Conservation (phyloP, 2,329 filamentous ascomycete species). For the Aspergillus fumigatiaffinis region DNA sequence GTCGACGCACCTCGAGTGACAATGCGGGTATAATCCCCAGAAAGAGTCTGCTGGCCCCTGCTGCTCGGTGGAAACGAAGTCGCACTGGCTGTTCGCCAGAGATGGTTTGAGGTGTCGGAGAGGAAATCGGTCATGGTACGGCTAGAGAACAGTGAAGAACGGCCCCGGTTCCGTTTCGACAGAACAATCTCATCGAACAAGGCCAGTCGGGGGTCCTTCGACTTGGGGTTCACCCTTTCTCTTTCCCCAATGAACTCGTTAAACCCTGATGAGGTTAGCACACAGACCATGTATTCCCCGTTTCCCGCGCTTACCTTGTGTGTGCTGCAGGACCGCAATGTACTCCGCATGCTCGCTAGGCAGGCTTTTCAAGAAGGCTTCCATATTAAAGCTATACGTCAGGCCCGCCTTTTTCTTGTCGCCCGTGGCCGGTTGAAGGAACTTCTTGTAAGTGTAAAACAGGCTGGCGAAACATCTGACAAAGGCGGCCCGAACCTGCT, state of each 20-base stretch:
- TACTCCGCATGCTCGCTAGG: constrained; percentile 63
- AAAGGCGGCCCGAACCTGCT: constrained; percentile 65
- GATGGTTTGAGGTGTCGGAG: constrained; percentile 60
- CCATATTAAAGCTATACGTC: constrained; percentile 63
- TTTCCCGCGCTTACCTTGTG: constrained; percentile 47
- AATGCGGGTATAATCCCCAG: constrained; percentile 51
- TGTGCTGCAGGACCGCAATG: constrained; percentile 60
- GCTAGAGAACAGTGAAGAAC: constrained; percentile 53
- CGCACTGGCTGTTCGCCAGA: constrained; percentile 60
- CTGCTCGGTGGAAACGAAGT: constrained; percentile 53
- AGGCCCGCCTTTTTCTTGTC: constrained; percentile 61
- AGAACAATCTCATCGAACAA: constrained; percentile 64
- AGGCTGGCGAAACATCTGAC: constrained; percentile 66
- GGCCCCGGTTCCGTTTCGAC: constrained; percentile 60
- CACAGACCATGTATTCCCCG: not conserved
- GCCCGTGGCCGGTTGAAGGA: constrained; percentile 54
- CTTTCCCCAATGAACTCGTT: constrained; percentile 64
- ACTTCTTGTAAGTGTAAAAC: constrained; percentile 66
- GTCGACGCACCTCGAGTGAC: constrained; percentile 48
- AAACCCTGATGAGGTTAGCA: constrained; percentile 42
- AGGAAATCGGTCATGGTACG: constrained; percentile 52
- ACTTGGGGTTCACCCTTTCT: constrained; percentile 48
- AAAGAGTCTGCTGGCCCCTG: constrained; percentile 40
- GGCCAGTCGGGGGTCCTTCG: constrained; percentile 54
- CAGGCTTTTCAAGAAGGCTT: constrained; percentile 61